Evolutionary conservation across 2,329 filamentous ascomycete species (phyloP).

Genomic region (Colletotrichum sp.): DNA sequence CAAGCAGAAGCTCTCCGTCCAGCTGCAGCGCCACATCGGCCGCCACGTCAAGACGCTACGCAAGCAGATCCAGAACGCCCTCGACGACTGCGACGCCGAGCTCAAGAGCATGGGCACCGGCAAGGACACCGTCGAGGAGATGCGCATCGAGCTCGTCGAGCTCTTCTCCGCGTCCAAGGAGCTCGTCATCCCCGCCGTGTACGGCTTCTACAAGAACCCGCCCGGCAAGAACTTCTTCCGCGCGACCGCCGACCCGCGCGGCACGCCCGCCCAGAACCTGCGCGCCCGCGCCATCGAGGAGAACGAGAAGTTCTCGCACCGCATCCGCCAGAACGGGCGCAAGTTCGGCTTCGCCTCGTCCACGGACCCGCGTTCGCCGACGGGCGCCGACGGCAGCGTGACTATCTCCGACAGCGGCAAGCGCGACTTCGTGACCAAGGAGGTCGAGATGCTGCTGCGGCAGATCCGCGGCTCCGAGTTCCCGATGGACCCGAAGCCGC

Average conservation of each 20-base stretch:
- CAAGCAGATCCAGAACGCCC: constrained; percentile 54
- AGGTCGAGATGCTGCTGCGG: constrained; percentile 53
- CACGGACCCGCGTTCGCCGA: neutral
- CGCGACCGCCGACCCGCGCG: constrained; percentile 51
- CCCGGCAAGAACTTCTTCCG: constrained; percentile 57
- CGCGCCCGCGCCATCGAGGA: constrained; percentile 57
- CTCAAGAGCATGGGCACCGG: constrained; percentile 55
- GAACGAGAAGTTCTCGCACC: constrained; percentile 53
- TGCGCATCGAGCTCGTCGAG: constrained; percentile 59
- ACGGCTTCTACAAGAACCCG: constrained; percentile 61
- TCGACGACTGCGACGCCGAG: constrained; percentile 53
- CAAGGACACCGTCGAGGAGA: constrained; percentile 58
- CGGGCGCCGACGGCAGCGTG: constrained; percentile 22
- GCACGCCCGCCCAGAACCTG: constrained; percentile 56
- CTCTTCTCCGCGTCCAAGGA: constrained; percentile 58
- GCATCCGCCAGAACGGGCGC: constrained; percentile 55
- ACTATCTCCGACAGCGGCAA: constrained; percentile 43
- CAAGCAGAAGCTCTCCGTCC: constrained; percentile 53
- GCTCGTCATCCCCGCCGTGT: constrained; percentile 57
- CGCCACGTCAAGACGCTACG: constrained; percentile 56
- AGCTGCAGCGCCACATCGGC: constrained; percentile 57
- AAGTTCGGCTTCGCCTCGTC: constrained; percentile 48
- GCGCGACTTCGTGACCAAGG: constrained; percentile 50
- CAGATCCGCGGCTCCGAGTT: constrained; percentile 59
- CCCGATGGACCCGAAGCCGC: constrained; percentile 57